Evolutionary conservation across 2,329 filamentous ascomycete species (phyloP).

Genomic region (Aspergillus sp.): DNA sequence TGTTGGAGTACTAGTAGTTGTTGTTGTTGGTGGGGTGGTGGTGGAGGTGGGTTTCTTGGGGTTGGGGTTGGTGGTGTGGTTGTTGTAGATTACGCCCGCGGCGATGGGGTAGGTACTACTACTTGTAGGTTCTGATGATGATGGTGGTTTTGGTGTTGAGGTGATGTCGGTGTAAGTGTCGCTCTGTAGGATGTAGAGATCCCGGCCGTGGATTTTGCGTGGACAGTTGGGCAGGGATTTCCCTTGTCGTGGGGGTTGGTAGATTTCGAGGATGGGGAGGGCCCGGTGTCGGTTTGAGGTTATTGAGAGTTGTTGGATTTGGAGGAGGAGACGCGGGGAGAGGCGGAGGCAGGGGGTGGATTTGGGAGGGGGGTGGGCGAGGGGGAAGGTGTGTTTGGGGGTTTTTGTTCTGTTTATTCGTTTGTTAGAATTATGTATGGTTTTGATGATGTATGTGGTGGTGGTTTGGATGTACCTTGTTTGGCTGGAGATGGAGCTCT

Average conservation of each 20-base stretch:
- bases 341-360: conserved; percentile 28
- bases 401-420: not conserved
- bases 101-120: not conserved
- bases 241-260: conserved; percentile 30
- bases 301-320: conserved; percentile 36
- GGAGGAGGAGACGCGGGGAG: conserved; percentile 31
- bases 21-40: not conserved
- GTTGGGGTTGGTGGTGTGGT: not conserved
- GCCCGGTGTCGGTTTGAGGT: conserved; percentile 20
- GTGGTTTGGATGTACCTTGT: not conserved
- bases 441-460: not conserved
- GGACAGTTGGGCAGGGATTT: conserved; percentile 23
- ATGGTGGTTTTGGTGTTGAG: too few species aligned
- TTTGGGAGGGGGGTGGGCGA: conserved; percentile 36
- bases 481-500: not conserved
- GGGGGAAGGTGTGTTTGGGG: conserved; percentile 30
- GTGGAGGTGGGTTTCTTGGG: too few species aligned
- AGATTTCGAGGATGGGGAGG: conserved; percentile 35
- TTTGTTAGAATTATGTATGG: not conserved
- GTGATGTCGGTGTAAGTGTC: conserved; percentile 25
- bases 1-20: not conserved
- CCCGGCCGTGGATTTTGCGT: conserved; percentile 28
- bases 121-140: too few species aligned
- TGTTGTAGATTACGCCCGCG: conserved; percentile 7
- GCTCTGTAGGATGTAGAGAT: conserved; percentile 33